Base-by-base conservation (phyloP, 768 basidiomycete species). In the Trametes sanguinea region DNA sequence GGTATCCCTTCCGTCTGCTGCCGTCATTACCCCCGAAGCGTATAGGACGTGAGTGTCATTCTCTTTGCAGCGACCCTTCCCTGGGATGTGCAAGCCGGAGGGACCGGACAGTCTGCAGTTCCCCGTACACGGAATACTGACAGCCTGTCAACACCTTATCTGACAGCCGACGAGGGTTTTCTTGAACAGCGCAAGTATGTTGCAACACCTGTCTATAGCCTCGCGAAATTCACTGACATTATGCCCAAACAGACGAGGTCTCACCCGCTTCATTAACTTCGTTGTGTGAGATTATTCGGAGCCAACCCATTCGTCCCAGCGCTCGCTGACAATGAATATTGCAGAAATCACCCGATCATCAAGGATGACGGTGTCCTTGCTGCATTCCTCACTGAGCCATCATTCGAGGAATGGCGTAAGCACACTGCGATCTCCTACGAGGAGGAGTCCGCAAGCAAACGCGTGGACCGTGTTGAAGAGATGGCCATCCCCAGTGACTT, bases 1-100 rank as follows among this genome's bases (percentile, higher is more conserved):
- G 95, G 56, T 98, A 98, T 77, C 95, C 97, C 1, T 98, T 98
- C 83, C 86, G 97, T 50, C 77, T 98, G 29, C 83, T 98, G 65
- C 88, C 92, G 16, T 77, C 85, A 3, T 76, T 98, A 33, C 97
- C 97, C 14, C 97, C 97, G 0, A 98, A 98, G 74, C 84, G 94
- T 48, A 81, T 98, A 64, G 92, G 92, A 74, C 86, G 93, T 94
- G 68, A 78, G 92, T 80, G 33, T 8, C 48, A 27, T 10, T 54
- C 6, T 14, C 4, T 43, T 5, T 16, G n/a, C 4, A 14, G 39
- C 22, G 22, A 22, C 22, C 22, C 22, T 22, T 22, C 22, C 22
- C 22, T 22, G 22, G 22, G 22, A 22, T 22, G 1, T 22, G 22
- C 2, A 39, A 39, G 39, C 13, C 39, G 39, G 13, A 1, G 8